Conservation (phyloP, 1,284 basidiomycete genomes). For the Fistulina hepatica region DNA sequence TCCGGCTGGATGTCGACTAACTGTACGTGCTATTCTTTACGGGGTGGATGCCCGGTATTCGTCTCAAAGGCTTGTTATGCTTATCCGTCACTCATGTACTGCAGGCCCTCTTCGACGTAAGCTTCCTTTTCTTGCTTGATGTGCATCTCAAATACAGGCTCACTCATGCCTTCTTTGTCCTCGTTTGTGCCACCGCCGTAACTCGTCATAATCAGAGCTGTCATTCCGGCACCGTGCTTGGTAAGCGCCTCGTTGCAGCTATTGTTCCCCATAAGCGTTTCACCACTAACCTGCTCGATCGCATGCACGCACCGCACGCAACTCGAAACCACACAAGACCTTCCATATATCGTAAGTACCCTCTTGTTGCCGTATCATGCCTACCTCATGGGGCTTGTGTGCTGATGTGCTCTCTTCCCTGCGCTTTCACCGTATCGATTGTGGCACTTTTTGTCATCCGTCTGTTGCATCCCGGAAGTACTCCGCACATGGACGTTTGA, state of each 20-base stretch:
- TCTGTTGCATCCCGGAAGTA: no score
- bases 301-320: background rate
- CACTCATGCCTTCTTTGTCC: background rate
- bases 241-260: conserved; percentile 27
- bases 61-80: background rate
- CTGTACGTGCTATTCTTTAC: conserved; percentile 46
- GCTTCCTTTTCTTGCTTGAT: conserved; percentile 20
- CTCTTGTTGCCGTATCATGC: background rate
- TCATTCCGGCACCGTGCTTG: conserved; percentile 52
- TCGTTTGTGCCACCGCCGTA: no score
- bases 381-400: background rate
- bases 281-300: background rate
- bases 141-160: conserved; percentile 7
- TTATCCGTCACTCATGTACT: background rate
- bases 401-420: no score
- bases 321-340: no score
- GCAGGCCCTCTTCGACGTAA: conserved; percentile 62
- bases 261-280: no score
- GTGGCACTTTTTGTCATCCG: background rate
- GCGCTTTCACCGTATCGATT: no score
- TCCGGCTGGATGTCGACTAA: conserved; percentile 54
- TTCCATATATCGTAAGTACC: conserved; percentile 46
- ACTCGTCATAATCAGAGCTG: no score
- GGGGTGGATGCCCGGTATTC: no score
- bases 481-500: conserved; percentile 45